Evolutionary conservation across 2,329 filamentous ascomycete genomes (phyloP).

Genomic region (Cylindrodendrum hubeiense): DNA sequence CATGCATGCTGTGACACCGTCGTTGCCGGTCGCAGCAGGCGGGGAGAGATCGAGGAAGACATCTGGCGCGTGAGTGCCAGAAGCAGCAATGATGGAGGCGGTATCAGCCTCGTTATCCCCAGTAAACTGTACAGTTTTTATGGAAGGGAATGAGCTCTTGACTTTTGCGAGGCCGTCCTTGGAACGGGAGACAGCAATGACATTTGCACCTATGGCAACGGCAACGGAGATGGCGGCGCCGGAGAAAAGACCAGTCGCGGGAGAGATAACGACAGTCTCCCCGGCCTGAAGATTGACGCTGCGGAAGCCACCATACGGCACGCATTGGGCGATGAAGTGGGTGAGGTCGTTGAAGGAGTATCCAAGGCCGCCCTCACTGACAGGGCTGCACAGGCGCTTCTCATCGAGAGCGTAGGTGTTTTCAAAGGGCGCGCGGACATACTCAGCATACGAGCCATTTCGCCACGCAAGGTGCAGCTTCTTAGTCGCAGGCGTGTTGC

Average conservation of each 20-base stretch:
- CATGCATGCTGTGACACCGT: constrained; percentile 55
- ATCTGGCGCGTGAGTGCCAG: constrained; percentile 50
- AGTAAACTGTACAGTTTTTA: constrained; percentile 56
- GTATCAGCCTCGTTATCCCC: constrained; percentile 55
- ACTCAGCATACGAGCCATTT: constrained; percentile 47
- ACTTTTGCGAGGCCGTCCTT: constrained; percentile 49
- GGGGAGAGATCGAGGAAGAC: constrained; percentile 62
- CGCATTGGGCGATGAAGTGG: constrained; percentile 49
- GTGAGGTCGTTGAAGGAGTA: constrained; percentile 56
- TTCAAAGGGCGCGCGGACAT: constrained; percentile 49
- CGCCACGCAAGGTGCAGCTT: constrained; percentile 47
- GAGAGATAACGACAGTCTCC: constrained; percentile 62
- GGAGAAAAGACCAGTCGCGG: constrained; percentile 63
- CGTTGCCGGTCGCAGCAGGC: constrained; percentile 48
- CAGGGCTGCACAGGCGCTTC: constrained; percentile 36
- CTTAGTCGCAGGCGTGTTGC: constrained; percentile 40
- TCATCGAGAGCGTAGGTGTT: constrained; percentile 50
- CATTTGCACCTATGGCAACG: constrained; percentile 62
- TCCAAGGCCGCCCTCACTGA: constrained; percentile 45
- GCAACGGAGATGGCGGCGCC: constrained; percentile 61
- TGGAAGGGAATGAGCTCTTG: constrained; percentile 33
- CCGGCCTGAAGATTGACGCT: constrained; percentile 58
- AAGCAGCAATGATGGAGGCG: constrained; percentile 45
- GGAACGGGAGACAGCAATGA: constrained; percentile 64
- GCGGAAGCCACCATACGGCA: constrained; percentile 59